Evolutionary conservation across 2,329 filamentous ascomycete genomes (phyloP).

Genomic region (Talaromyces sp.): DNA sequence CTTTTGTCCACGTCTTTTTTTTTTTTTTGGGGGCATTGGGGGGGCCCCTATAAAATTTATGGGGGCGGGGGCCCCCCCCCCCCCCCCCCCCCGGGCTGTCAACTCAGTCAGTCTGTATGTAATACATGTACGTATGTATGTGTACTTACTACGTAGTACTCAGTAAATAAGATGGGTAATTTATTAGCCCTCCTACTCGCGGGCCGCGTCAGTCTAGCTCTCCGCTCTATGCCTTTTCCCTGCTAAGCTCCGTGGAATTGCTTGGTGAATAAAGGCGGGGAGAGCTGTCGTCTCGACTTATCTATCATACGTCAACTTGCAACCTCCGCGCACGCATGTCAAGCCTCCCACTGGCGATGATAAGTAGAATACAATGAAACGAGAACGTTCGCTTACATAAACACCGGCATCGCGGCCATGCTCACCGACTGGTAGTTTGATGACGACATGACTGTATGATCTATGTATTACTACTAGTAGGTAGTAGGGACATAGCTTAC

Average conservation of each 20-base stretch:
- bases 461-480: too few species aligned
- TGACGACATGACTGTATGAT: neutral
- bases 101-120: neutral
- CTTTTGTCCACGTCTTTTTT: too few species aligned
- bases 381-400: neutral
- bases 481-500: too few species aligned
- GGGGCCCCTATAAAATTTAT: too few species aligned
- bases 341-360: neutral
- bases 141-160: too few species aligned
- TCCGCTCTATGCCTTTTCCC: neutral
- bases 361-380: too few species aligned
- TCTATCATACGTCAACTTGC: neutral
- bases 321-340: neutral
- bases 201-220: neutral
- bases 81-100: neutral
- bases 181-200: conserved; percentile 1
- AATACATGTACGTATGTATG: too few species aligned
- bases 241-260: neutral
- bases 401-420: neutral
- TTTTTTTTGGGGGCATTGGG: too few species aligned
- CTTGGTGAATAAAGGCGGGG: conserved; percentile 4
- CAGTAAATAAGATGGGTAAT: neutral
- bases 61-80: too few species aligned
- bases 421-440: neutral
- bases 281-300: conserved; percentile 1